These are phyloP conservation scores for Lophiotrema nucula DNA, from an alignment of 495 filamentous ascomycete species.

Conservation along the genomic window DNA sequence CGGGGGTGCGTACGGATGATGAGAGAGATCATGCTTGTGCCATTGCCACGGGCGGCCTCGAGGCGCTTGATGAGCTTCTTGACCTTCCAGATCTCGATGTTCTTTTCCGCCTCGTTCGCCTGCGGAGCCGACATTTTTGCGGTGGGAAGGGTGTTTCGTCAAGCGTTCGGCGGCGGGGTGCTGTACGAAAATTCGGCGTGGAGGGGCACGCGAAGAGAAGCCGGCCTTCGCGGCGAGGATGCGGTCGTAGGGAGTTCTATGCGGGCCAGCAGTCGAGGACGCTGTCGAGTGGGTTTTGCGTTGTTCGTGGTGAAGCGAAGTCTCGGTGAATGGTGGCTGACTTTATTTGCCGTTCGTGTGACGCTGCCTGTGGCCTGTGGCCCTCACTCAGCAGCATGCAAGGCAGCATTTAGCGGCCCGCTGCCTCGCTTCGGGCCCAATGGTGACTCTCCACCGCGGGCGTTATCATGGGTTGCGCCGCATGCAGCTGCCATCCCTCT, in stretches of 20 bases:
- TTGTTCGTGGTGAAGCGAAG: neutral
- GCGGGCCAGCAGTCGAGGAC: neutral
- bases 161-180: conserved; percentile 3
- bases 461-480: neutral
- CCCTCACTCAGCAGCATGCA: too few relatives aligned
- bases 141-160: conserved; percentile 13
- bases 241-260: neutral
- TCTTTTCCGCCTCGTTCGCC: conserved; percentile 94
- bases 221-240: conserved; percentile 22
- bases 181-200: conserved; percentile 19
- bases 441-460: too few relatives aligned
- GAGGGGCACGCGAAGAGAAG: conserved; percentile 3
- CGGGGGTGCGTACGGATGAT: conserved; percentile 78
- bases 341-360: too few relatives aligned
- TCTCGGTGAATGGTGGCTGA: too few relatives aligned
- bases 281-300: neutral
- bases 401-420: too few relatives aligned
- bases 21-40: conserved; percentile 97
- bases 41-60: conserved; percentile 80
- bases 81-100: conserved; percentile 89
- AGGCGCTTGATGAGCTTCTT: conserved; percentile 95
- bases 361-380: too few relatives aligned
- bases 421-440: too few relatives aligned
- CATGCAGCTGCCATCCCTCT: neutral
- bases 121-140: conserved; percentile 86